Evolutionary conservation across 1,139 yeast species (phyloP).

Genomic region (Yamadazyma dushanensis): DNA sequence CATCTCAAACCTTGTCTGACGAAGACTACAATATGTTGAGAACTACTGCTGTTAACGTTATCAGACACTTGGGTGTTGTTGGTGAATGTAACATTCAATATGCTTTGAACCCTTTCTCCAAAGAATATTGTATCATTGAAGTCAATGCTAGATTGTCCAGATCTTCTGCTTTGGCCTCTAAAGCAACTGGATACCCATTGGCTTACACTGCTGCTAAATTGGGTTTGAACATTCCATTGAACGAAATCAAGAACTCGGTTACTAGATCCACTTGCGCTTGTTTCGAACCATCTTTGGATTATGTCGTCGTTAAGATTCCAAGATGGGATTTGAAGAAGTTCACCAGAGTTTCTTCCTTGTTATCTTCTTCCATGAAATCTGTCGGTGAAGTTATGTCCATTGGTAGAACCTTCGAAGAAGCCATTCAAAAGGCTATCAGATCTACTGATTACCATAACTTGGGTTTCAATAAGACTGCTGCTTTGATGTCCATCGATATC

Average conservation of each 20-base stretch:
- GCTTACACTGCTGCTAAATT: constrained; percentile 98
- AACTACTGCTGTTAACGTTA: constrained; percentile 96
- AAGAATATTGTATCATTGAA: constrained; percentile 96
- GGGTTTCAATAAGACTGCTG: constrained; percentile 89
- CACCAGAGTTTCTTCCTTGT: constrained; percentile 83
- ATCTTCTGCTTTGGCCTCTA: constrained; percentile 97
- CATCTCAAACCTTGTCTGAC: constrained; percentile 95
- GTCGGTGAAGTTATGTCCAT: constrained; percentile 99
- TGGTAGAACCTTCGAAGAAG: constrained; percentile 97
- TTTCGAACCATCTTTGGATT: constrained; percentile 97
- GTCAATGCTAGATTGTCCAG: constrained; percentile 97
- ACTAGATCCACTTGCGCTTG: constrained; percentile 95
- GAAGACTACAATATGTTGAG: constrained; percentile 98
- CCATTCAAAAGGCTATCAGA: constrained; percentile 96
- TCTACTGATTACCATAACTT: constrained; percentile 93
- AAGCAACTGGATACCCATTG: constrained; percentile 98
- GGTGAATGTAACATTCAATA: constrained; percentile 99
- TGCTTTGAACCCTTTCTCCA: constrained; percentile 90
- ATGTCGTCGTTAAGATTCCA: constrained; percentile 97
- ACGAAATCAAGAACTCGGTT: constrained; percentile 90
- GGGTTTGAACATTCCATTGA: constrained; percentile 90
- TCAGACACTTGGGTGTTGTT: constrained; percentile 97
- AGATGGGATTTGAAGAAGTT: constrained; percentile 98
- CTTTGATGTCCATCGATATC: constrained; percentile 84
- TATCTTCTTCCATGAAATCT: constrained; percentile 95